Evolutionary conservation across 306 rosid genomes (phyloP).

Genomic region (Mucuna pruriens): DNA sequence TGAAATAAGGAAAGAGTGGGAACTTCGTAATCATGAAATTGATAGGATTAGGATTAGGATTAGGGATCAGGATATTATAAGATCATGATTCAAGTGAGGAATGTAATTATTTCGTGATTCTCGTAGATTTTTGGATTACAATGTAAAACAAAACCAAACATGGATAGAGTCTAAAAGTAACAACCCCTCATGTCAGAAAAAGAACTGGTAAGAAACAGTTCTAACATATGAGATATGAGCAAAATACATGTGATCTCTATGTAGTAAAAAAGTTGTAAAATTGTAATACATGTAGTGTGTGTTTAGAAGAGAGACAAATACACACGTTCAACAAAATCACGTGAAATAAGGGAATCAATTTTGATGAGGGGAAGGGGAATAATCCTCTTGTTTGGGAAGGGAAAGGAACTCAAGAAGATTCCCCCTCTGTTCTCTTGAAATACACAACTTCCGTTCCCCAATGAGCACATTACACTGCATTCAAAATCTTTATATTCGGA

Average conservation of each 20-base stretch:
- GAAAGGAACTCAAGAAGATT: neutral
- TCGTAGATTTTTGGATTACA: neutral
- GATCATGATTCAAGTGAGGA: neutral
- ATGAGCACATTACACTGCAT: neutral
- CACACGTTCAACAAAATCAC: too few species aligned
- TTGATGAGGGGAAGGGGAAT: neutral
- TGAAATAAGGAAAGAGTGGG: neutral
- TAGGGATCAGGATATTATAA: neutral
- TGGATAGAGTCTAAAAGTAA: too few species aligned
- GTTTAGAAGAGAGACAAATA: too few species aligned
- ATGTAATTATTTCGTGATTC: neutral
- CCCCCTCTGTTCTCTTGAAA: neutral
- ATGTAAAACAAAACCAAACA: neutral
- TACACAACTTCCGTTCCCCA: neutral
- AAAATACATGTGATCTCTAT: too few species aligned
- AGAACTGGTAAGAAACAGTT: too few species aligned
- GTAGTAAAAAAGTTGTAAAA: too few species aligned
- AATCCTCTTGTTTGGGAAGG: neutral
- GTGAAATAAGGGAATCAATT: too few species aligned
- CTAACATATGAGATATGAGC: too few species aligned
- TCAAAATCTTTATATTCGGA: neutral
- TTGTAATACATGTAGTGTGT: too few species aligned
- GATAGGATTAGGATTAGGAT: neutral
- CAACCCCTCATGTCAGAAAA: too few species aligned
- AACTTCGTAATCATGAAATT: neutral